Conservation (phyloP, 495 filamentous ascomycete genomes). For the Venustampulla echinocandica region DNA sequence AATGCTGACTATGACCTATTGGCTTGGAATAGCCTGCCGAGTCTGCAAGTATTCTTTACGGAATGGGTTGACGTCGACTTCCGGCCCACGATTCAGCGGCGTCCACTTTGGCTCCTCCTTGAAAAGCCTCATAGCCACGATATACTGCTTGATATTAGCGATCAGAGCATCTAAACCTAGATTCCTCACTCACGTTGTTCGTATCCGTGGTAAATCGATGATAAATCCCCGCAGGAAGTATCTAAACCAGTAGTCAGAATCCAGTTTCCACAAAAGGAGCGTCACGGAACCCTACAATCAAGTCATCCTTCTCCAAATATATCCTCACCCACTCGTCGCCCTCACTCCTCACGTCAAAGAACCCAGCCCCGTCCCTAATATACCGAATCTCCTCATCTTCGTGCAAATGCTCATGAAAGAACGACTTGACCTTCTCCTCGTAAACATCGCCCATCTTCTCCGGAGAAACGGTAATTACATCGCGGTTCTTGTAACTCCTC, state of each 20-base stretch:
- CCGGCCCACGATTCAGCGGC: slow-evolving; percentile 70
- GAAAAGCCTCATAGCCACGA: slow-evolving; percentile 94
- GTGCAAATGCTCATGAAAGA: slow-evolving; percentile 93
- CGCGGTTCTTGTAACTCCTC: slow-evolving; percentile 89
- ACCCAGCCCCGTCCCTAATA: slow-evolving; percentile 80
- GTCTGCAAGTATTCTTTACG: slow-evolving; percentile 56
- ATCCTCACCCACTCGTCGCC: slow-evolving; percentile 80
- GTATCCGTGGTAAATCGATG: slow-evolving; percentile 93
- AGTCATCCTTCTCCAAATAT: slow-evolving; percentile 55
- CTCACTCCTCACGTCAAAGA: slow-evolving; percentile 80
- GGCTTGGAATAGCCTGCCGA: background rate
- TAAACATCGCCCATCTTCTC: slow-evolving; percentile 75
- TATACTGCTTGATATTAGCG: slow-evolving; percentile 51
- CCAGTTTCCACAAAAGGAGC: slow-evolving; percentile 7
- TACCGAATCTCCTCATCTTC: slow-evolving; percentile 99
- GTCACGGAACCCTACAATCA: slow-evolving; percentile 18
- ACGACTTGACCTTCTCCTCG: slow-evolving; percentile 84
- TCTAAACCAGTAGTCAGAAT: slow-evolving; percentile 51
- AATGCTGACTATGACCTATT: background rate
- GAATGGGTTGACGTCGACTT: slow-evolving; percentile 69
- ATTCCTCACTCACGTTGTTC: slow-evolving; percentile 60
- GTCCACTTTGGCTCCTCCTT: slow-evolving; percentile 99
- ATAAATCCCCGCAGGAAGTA: slow-evolving; percentile 79
- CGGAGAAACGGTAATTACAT: slow-evolving; percentile 85
- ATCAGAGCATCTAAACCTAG: background rate